A percentile compares a stretch with the other conserved stretches of the same genome.
These are phyloP conservation scores for Mortierella sp. DNA, from an alignment of 371 early-diverging fungal genomes.

Conservation along the genomic window DNA sequence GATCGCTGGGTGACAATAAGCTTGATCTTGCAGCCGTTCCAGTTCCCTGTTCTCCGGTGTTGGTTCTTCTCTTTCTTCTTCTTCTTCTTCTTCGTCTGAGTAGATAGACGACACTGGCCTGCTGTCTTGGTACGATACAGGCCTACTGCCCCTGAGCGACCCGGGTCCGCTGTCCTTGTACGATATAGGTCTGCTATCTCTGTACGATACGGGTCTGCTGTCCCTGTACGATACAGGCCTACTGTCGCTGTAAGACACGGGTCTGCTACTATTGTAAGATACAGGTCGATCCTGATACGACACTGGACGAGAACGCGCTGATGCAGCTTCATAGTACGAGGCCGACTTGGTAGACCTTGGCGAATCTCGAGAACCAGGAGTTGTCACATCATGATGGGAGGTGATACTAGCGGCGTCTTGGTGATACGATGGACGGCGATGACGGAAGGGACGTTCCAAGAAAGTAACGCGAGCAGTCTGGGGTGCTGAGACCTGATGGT, in stretches of 20 bases:
- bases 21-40: constrained; percentile 35
- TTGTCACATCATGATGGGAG: too few species aligned
- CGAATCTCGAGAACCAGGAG: too few species aligned
- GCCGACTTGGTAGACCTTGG: too few species aligned
- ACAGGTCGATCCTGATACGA: constrained; percentile 1
- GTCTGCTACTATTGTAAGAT: background rate
- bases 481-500: background rate
- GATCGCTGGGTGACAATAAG: constrained; percentile 45
- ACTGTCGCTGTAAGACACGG: background rate
- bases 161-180: background rate
- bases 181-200: background rate
- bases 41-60: constrained; percentile 12
- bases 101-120: background rate
- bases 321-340: too few species aligned
- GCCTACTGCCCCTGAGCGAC: background rate
- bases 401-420: background rate
- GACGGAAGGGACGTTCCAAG: background rate
- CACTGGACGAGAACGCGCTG: too few species aligned
- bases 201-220: background rate
- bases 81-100: background rate
- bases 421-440: background rate
- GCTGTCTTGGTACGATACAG: background rate
- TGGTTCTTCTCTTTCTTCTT: background rate
- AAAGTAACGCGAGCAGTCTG: background rate
- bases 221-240: background rate